These are phyloP conservation scores for Neolecta irregularis DNA, from an alignment of 1,139 yeast species.

Conservation along the genomic window DNA sequence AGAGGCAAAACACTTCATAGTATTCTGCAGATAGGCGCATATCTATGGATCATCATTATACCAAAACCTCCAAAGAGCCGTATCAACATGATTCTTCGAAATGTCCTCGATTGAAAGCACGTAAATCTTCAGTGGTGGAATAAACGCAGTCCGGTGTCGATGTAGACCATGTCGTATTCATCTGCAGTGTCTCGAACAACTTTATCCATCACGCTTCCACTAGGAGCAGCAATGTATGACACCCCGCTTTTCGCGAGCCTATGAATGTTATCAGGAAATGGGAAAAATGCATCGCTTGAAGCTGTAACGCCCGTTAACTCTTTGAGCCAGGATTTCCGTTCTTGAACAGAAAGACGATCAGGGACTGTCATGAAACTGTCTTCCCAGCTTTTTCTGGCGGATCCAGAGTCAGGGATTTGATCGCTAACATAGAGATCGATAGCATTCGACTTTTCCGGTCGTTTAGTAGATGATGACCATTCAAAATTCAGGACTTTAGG, in stretches of 20 bases:
- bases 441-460: constrained; percentile 97
- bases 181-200: constrained; percentile 94
- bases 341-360: constrained; percentile 62
- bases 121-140: constrained; percentile 66
- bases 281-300: constrained; percentile 97
- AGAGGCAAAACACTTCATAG: too few species aligned
- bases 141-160: constrained; percentile 89
- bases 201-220: constrained; percentile 95
- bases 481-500: constrained; percentile 81
- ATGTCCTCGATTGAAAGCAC: too few species aligned
- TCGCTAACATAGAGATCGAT: constrained; percentile 83
- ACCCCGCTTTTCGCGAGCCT: constrained; percentile 95
- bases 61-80: background rate
- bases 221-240: constrained; percentile 86
- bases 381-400: constrained; percentile 85
- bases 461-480: constrained; percentile 97
- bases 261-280: constrained; percentile 97
- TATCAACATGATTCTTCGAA: too few species aligned
- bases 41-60: too few species aligned
- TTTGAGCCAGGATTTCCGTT: constrained; percentile 73
- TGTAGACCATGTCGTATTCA: constrained; percentile 69
- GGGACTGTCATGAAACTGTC: constrained; percentile 61
- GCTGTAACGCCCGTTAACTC: constrained; percentile 74
- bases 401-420: constrained; percentile 82
- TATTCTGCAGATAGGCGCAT: too few species aligned